Base-by-base conservation (phyloP, 768 basidiomycete genomes). In the Mycena polygramma region DNA sequence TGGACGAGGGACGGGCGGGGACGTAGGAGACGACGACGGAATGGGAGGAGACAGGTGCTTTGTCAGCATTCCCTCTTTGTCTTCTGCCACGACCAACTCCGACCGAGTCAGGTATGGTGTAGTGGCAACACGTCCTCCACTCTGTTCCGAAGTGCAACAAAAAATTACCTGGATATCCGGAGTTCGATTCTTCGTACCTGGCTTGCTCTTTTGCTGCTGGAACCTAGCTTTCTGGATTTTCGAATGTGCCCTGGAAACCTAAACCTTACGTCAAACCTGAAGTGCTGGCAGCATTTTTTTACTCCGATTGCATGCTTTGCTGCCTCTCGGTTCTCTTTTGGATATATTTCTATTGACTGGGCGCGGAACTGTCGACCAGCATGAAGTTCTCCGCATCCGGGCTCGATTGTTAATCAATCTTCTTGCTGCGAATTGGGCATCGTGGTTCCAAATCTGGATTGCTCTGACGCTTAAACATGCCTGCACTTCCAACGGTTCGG, bases 111-210 rank as follows among this genome's bases (percentile, higher is more conserved):
- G 57, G 20, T 45, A 61, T 54, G 58, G 58, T 54, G 59, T 54
- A 54, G 41, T 24, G 66, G 66, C 24, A 61, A 48, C 66, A 55
- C 53, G 6, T 60, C 59, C 58, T 13, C n/a, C 2, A 9, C 41
- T 15, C 46, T 9, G 15, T 68, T 62, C 59, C 59, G 66, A 62
- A 68, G 59, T 43, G 66, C 59, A 68, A 68, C 58, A 68, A 61
- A 67, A 30, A 68, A 49, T 62, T 20, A 19, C 13, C 19, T 14
- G 66, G 51, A 60, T 13, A 26, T 41, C 39, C 36, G 22, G 51
- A 55, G 59, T 55, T 68, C 59, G 45, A 68, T 43, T 68, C 59
- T 68, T 17, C n/a, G 41, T 54, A 46, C 26, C 52, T 55, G 43
- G 45, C 13, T 9, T 36, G 22, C 35, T 36, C 4, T 41, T 59